Percentiles rank a stretch among this genome's conserved stretches.
Conservation (phyloP, 225 moss, liverwort and hornwort genomes). For the Sphagnum contortum region DNA sequence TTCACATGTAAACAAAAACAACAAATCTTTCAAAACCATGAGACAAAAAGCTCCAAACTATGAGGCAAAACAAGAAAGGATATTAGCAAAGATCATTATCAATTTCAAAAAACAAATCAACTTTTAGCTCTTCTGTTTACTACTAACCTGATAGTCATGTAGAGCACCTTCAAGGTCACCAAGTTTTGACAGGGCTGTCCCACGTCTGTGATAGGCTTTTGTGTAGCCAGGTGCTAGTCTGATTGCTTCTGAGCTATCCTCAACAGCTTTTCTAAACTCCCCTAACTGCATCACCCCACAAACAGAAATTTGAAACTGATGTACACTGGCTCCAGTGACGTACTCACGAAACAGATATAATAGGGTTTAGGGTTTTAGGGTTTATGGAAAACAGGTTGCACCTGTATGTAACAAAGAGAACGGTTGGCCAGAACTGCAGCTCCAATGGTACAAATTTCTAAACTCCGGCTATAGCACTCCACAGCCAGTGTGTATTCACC, state of each 20-base stretch:
- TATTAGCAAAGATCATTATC: no score
- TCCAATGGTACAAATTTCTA: conserved; percentile 8
- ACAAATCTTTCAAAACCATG: not conserved
- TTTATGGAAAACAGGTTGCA: not conserved
- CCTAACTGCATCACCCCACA: conserved; percentile 7
- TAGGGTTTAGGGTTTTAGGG: not conserved
- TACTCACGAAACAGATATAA: not conserved
- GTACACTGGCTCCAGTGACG: not conserved
- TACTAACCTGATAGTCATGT: conserved; percentile 19
- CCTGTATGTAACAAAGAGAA: conserved; percentile 31
- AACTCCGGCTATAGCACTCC: conserved; percentile 27
- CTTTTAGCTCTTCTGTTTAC: not conserved
- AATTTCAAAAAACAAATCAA: not conserved
- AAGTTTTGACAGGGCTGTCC: conserved; percentile 14
- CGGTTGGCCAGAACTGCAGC: conserved; percentile 31
- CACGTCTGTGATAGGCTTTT: conserved; percentile 26
- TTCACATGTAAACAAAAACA: not conserved
- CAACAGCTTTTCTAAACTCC: conserved; percentile 18
- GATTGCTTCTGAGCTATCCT: conserved; percentile 19
- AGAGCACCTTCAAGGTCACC: conserved; percentile 20
- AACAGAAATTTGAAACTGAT: not conserved
- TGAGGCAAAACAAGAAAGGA: not conserved
- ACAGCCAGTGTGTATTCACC: conserved; percentile 30
- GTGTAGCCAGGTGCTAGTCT: conserved; percentile 5
- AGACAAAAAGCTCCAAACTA: not conserved